phyloP scores from a whole-genome alignment of 2,329 filamentous ascomycete genomes.

The Trichoderma lentiforme region DNA sequence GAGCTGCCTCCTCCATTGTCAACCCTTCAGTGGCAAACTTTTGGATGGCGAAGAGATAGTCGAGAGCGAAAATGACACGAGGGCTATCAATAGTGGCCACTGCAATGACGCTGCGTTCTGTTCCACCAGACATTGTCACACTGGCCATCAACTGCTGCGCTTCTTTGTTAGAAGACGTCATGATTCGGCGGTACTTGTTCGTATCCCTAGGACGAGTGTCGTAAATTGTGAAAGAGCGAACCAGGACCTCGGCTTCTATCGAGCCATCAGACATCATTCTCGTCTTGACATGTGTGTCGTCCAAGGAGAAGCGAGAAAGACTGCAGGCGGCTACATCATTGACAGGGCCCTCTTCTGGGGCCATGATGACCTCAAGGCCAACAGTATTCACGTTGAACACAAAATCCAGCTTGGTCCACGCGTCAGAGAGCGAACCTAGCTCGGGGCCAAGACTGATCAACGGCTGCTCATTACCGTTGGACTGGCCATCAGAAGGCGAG shows the following conservation, averaged over 20 bases:
- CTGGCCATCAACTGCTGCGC: conserved; percentile 99
- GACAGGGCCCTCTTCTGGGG: conserved; percentile 72
- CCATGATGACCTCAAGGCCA: conserved; percentile 81
- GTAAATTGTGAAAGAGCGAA: conserved; percentile 90
- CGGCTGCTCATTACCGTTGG: conserved; percentile 36
- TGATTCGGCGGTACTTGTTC: conserved; percentile 97
- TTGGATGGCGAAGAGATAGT: conserved; percentile 90
- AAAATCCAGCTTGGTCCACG: conserved; percentile 91
- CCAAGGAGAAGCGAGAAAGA: conserved; percentile 88
- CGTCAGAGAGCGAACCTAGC: conserved; percentile 62
- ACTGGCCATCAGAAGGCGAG: conserved; percentile 31
- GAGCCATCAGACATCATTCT: conserved; percentile 90
- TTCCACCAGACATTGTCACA: conserved; percentile 83
- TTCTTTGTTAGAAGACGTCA: conserved; percentile 92
- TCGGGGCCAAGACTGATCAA: conserved; percentile 64
- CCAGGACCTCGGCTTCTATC: conserved; percentile 86
- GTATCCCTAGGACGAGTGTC: conserved; percentile 86
- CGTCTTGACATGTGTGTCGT: conserved; percentile 87
- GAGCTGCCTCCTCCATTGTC: conserved; percentile 53
- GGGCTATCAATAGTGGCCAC: conserved; percentile 95
- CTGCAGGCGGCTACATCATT: conserved; percentile 74
- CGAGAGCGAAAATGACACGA: conserved; percentile 87
- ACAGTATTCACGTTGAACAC: conserved; percentile 86
- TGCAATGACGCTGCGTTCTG: conserved; percentile 78
- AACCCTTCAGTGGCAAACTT: conserved; percentile 74